phyloP scores from a whole-genome alignment of 352 stramenopile genomes.

The Pythium apleroticum region DNA sequence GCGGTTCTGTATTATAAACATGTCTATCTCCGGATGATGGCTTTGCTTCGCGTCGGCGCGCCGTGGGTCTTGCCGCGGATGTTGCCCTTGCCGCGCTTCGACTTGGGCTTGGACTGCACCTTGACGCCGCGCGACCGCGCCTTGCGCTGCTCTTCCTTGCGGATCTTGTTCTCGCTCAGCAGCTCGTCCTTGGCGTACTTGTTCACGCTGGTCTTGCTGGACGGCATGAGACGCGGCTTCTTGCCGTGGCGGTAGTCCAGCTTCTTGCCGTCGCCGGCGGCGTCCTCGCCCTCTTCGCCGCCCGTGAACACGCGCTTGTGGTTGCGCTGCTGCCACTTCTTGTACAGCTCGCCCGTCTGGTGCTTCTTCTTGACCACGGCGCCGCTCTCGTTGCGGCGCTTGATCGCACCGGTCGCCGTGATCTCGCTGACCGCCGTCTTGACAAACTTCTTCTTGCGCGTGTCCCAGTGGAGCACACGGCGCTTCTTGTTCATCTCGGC shows the following conservation, averaged over 20 bases:
- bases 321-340: constrained; percentile 92
- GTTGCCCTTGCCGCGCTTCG: constrained; percentile 71
- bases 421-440: constrained; percentile 92
- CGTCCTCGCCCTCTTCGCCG: constrained; percentile 68
- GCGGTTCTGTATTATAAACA: constrained; percentile 4
- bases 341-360: constrained; percentile 90
- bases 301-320: constrained; percentile 81
- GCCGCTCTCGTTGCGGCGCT: constrained; percentile 86
- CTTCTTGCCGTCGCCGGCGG: constrained; percentile 38
- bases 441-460: constrained; percentile 97
- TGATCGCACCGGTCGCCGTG: constrained; percentile 73
- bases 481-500: constrained; percentile 97
- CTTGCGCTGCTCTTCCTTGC: constrained; percentile 86
- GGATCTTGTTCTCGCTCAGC: constrained; percentile 74
- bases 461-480: constrained; percentile 98
- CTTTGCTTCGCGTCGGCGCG: constrained; percentile 81
- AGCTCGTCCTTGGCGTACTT: constrained; percentile 81
- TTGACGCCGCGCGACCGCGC: constrained; percentile 78
- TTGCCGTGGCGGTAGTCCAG: constrained; percentile 80
- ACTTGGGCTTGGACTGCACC: constrained; percentile 39
- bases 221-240: constrained; percentile 52
- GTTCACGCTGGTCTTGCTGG: constrained; percentile 56
- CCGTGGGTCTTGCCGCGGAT: constrained; percentile 81
- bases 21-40: constrained; percentile 51
- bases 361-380: constrained; percentile 84